Conservation (phyloP, 129 eudicot species). For the Tanacetum coccineum region DNA sequence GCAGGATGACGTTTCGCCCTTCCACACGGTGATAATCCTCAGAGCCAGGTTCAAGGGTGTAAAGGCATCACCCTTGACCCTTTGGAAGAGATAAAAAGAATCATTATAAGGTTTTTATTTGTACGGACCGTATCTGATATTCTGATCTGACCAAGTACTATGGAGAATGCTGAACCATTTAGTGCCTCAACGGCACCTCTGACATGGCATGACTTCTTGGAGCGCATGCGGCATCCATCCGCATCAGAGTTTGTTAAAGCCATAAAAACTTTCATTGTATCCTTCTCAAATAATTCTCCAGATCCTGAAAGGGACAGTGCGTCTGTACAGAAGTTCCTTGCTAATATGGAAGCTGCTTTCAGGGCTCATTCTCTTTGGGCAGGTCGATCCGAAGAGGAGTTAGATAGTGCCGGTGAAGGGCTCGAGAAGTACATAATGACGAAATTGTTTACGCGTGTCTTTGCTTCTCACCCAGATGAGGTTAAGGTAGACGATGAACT, state of each 20-base stretch:
- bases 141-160: slow-evolving; percentile 14
- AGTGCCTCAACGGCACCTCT: slow-evolving; percentile 80
- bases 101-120: background rate
- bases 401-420: slow-evolving; percentile 98
- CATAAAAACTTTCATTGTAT: slow-evolving; percentile 86
- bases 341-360: slow-evolving; percentile 86
- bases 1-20: slow-evolving; percentile 16
- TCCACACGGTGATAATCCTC: slow-evolving; percentile 11
- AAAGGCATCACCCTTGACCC: slow-evolving; percentile 9
- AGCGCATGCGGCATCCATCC: slow-evolving; percentile 89
- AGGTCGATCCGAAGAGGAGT: slow-evolving; percentile 79
- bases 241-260: slow-evolving; percentile 82
- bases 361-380: slow-evolving; percentile 94
- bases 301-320: slow-evolving; percentile 89
- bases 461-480: slow-evolving; percentile 79
- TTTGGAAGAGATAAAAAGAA: background rate
- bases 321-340: slow-evolving; percentile 73
- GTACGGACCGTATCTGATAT: slow-evolving; percentile 4
- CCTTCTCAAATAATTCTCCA: slow-evolving; percentile 67
- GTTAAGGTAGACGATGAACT: slow-evolving; percentile 72
- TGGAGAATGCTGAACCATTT: slow-evolving; percentile 70
- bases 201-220: slow-evolving; percentile 93
- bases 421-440: slow-evolving; percentile 98
- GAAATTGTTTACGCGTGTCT: slow-evolving; percentile 70
- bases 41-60: slow-evolving; percentile 24